phyloP scores from a whole-genome alignment of 495 filamentous ascomycete genomes.

The Penicillium turbatum region DNA sequence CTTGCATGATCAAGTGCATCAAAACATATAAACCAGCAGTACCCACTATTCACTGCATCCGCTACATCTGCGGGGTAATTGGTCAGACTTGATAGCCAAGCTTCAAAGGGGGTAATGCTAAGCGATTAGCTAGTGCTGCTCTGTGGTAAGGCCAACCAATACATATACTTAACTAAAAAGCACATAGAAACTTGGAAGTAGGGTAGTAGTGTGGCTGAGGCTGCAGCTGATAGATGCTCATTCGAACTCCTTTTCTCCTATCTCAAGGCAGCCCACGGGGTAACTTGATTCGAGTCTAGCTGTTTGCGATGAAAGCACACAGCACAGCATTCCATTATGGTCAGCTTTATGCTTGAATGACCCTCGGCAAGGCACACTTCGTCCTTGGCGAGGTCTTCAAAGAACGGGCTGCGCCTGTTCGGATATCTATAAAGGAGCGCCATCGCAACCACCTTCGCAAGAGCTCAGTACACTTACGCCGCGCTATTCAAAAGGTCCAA shows the following conservation, averaged over 20 bases:
- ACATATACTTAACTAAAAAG: background rate
- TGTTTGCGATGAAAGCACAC: background rate
- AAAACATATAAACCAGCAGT: background rate
- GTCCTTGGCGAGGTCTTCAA: background rate
- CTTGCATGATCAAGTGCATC: background rate
- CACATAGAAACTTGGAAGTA: background rate
- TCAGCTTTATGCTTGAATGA: background rate
- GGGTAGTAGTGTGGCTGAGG: background rate
- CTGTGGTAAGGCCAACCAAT: background rate
- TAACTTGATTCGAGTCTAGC: background rate
- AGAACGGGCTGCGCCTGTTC: background rate
- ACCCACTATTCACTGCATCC: background rate
- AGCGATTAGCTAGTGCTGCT: constrained; percentile 1
- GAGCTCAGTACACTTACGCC: background rate
- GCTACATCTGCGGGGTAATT: background rate
- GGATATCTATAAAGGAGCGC: background rate
- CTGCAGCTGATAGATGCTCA: background rate
- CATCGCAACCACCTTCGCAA: background rate
- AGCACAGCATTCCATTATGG: background rate
- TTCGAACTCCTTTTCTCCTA: background rate
- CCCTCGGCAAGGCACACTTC: constrained; percentile 6
- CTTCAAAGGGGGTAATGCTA: constrained; percentile 6
- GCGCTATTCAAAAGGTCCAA: background rate
- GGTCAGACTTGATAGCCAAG: constrained; percentile 3
- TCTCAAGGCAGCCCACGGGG: background rate